Evolutionary conservation across 768 basidiomycete genomes (phyloP).

Genomic region (Cyclocybe aegerita): DNA sequence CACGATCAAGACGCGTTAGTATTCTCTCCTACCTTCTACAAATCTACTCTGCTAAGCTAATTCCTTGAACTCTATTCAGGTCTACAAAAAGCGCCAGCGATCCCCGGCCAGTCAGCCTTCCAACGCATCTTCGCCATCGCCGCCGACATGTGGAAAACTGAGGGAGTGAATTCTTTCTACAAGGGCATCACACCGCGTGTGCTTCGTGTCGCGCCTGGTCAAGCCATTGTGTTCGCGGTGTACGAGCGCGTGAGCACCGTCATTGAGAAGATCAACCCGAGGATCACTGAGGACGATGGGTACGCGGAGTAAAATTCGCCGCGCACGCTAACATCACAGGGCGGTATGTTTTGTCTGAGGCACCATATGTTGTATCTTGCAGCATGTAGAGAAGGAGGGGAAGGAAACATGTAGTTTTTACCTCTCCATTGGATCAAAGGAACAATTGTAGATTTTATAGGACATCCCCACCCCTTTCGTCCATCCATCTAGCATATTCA

Average conservation of each 20-base stretch:
- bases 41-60: not conserved
- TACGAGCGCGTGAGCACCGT: constrained; percentile 83
- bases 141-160: constrained; percentile 89
- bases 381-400: too few species aligned
- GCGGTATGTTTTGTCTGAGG: too few species aligned
- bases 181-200: constrained; percentile 98
- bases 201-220: constrained; percentile 93
- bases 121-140: constrained; percentile 80
- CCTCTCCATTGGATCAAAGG: not conserved
- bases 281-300: constrained; percentile 53
- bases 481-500: not conserved
- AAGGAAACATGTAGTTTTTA: too few species aligned
- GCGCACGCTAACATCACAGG: too few species aligned
- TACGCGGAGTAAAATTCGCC: constrained; percentile 53
- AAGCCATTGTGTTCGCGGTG: constrained; percentile 96
- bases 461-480: not conserved
- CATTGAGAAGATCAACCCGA: constrained; percentile 69
- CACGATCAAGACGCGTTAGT: constrained; percentile 91
- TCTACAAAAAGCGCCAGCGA: constrained; percentile 79
- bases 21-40: not conserved
- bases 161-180: constrained; percentile 91
- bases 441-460: not conserved
- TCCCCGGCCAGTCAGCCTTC: constrained; percentile 73
- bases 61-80: constrained; percentile 40
- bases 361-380: too few species aligned